phyloP scores from a whole-genome alignment of 345 rosid species.

The Gossypium stocksii region DNA sequence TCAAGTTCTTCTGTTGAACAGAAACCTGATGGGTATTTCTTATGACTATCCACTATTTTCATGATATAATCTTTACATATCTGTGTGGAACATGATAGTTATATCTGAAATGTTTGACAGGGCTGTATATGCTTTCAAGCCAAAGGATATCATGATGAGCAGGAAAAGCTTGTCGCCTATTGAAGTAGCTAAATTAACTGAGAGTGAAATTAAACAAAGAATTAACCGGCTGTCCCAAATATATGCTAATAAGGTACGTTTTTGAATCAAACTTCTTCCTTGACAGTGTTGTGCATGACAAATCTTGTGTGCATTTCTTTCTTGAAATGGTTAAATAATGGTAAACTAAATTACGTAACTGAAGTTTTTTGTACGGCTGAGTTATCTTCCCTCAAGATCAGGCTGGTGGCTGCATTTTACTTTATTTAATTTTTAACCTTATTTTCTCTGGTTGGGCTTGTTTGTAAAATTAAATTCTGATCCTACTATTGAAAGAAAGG shows the following conservation, averaged over 20 bases:
- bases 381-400: neutral
- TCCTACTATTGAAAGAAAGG: neutral
- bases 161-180: conserved; percentile 51
- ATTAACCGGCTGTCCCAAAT: conserved; percentile 53
- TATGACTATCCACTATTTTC: conserved; percentile 8
- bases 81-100: neutral
- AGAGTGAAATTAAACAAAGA: conserved; percentile 63
- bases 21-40: conserved; percentile 55
- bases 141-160: conserved; percentile 58
- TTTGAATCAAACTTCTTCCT: neutral
- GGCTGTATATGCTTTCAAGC: conserved; percentile 79
- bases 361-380: neutral
- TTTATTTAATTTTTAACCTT: neutral
- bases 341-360: neutral
- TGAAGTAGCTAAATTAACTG: conserved; percentile 44
- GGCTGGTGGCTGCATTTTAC: neutral
- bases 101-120: conserved; percentile 29
- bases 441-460: neutral
- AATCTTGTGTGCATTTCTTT: neutral
- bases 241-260: conserved; percentile 59
- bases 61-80: neutral
- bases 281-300: neutral
- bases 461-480: neutral
- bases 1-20: conserved; percentile 41
- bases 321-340: neutral